A percentile compares a stretch with the other conserved stretches of the same genome.
These are phyloP conservation scores for Starmerella geochares DNA, from an alignment of 805 yeast genomes.

Conservation along the genomic window DNA sequence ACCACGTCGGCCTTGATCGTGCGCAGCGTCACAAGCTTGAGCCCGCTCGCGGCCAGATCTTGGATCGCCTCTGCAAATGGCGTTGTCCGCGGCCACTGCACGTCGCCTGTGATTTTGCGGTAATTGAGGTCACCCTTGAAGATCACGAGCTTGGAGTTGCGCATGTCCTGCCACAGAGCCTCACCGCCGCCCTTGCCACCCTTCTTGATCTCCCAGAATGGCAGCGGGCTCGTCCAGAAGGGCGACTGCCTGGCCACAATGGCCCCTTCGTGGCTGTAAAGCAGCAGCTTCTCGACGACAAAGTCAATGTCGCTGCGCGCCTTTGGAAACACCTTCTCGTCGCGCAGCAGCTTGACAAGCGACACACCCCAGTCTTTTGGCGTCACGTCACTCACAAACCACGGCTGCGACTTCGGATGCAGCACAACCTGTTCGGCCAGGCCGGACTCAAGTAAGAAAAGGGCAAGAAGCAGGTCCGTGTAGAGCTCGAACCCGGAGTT, in stretches of 20 bases:
- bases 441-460: conserved; percentile 62
- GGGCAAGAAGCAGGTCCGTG: conserved; percentile 62
- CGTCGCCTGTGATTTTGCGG: conserved; percentile 85
- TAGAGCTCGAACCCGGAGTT: conserved; percentile 93
- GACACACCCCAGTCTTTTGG: conserved; percentile 56
- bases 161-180: conserved; percentile 50
- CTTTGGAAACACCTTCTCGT: conserved; percentile 41
- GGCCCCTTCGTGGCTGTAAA: conserved; percentile 39
- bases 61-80: conserved; percentile 63
- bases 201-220: conserved; percentile 60
- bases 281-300: conserved; percentile 39
- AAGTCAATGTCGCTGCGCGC: conserved; percentile 40
- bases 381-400: conserved; percentile 97
- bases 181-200: conserved; percentile 48
- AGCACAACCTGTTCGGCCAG: conserved; percentile 54
- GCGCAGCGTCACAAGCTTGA: conserved; percentile 66
- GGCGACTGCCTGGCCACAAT: conserved; percentile 48
- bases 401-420: conserved; percentile 85
- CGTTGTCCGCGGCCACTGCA: conserved; percentile 76
- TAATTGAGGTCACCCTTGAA: conserved; percentile 95
- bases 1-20: conserved; percentile 95
- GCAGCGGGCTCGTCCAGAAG: conserved; percentile 78
- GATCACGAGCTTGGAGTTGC: conserved; percentile 52
- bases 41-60: conserved; percentile 49
- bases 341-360: conserved; percentile 47